Evolutionary conservation across 179 eudicot species (phyloP), one percentile per base, ranked within the genome.

Genomic region (Spinacia oleracea): DNA sequence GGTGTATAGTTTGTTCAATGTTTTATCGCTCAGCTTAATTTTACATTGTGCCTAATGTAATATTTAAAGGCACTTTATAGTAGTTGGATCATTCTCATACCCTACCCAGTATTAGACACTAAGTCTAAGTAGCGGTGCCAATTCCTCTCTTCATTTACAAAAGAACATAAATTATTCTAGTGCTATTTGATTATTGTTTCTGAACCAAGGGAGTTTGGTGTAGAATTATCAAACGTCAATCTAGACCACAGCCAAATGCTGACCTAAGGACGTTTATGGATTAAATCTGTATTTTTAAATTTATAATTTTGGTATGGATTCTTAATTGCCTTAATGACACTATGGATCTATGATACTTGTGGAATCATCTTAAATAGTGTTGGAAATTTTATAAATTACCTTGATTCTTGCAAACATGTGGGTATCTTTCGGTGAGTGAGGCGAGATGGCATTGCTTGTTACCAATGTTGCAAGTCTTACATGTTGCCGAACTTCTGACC

Each of bases 321-420:
- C 23, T 51, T 71, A 45, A 34, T 18, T 46, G 42, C 32, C 53
- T 21, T 16, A 25, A 60, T 72, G 77, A 72, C 72, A 72, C 20
- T 31, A 29, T 50, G 34, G 31, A 46, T 46, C 51, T 46, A 46
- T 46, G 51, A 14, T n/a, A 71, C 38, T 79, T 72, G 51, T 35
- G 5, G 64, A 35, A n/a, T n/a, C n/a, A 63, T 53, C 21, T 62
- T 18, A 64, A 76, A 43, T 23, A 16, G 25, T 20, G 40, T 31
- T 48, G 72, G 53, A 32, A 67, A 43, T 51, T 51, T 29, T 50
- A 14, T 29, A 16, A 27, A 3, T 48, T 76, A 35, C 38, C n/a
- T 56, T 27, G 31, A 38, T 50, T 72, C 2, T 46, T 46, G 51
- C 51, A 46, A 46, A 66, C 23, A 66, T 14, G 14, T n/a, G 38